Evolutionary conservation across 208 protist genomes (phyloP).

Genomic region (Acanthamoeba rhysodes): DNA sequence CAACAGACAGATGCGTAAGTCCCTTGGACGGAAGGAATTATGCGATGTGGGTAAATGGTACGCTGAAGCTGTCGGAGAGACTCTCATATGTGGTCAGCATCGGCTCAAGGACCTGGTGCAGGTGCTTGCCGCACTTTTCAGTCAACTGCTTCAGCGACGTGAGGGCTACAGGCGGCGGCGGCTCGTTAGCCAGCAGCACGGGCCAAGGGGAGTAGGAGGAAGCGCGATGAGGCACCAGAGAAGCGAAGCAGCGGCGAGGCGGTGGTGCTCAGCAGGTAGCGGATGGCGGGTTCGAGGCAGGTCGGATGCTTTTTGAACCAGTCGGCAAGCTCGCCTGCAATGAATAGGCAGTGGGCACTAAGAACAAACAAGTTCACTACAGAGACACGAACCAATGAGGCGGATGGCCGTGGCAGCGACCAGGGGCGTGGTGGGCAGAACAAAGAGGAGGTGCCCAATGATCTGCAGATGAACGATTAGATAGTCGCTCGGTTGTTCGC

Average conservation of each 20-base stretch:
- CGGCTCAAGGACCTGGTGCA: background rate
- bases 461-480: background rate
- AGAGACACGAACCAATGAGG: background rate
- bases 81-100: background rate
- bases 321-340: conserved; percentile 1
- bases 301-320: conserved; percentile 12
- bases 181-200: background rate
- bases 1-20: background rate
- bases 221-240: background rate
- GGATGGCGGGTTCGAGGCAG: conserved; percentile 22
- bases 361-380: no score
- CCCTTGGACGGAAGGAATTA: background rate
- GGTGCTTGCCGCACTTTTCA: background rate
- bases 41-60: background rate
- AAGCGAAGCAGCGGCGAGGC: conserved; percentile 3
- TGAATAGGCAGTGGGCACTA: no score
- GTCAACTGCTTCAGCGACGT: background rate
- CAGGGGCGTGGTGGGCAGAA: background rate
- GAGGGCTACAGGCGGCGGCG: background rate
- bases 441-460: background rate
- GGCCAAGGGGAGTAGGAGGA: background rate
- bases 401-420: background rate
- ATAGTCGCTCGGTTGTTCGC: background rate
- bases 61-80: background rate
- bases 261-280: conserved; percentile 4